Conservation (phyloP, 2,329 filamentous ascomycete genomes). For the Lasiodiplodia theobromae region DNA sequence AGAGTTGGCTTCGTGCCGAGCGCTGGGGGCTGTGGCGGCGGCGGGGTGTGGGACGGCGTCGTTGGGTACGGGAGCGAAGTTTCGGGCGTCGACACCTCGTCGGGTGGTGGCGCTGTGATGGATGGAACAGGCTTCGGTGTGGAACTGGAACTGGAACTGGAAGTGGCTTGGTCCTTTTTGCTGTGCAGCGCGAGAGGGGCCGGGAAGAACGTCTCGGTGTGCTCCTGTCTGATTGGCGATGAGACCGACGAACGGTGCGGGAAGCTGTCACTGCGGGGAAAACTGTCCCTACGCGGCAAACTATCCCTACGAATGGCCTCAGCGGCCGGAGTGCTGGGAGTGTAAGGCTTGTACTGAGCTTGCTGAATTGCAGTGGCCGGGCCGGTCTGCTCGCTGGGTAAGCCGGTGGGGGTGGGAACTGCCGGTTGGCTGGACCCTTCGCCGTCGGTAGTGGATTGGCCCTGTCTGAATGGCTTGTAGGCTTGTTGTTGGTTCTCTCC, state of each 20-base stretch:
- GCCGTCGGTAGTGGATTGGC: slow-evolving; percentile 4
- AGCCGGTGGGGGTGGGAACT: slow-evolving; percentile 46
- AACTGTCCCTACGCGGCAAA: slow-evolving; percentile 28
- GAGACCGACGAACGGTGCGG: slow-evolving; percentile 38
- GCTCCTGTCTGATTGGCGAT: slow-evolving; percentile 33
- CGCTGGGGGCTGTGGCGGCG: neutral
- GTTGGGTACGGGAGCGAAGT: slow-evolving; percentile 32
- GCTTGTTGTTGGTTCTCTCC: neutral
- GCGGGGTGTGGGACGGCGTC: slow-evolving; percentile 38
- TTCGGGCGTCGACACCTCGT: slow-evolving; percentile 27
- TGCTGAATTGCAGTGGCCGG: slow-evolving; percentile 31
- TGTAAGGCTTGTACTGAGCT: slow-evolving; percentile 43
- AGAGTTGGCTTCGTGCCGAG: neutral
- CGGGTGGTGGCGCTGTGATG: slow-evolving; percentile 31
- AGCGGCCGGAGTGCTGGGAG: slow-evolving; percentile 35
- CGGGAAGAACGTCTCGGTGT: slow-evolving; percentile 48
- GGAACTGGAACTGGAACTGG: neutral
- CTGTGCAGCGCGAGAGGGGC: slow-evolving; percentile 31
- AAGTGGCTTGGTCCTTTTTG: neutral
- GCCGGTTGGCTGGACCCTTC: slow-evolving; percentile 38
- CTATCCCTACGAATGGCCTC: slow-evolving; percentile 1
- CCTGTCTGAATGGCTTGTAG: slow-evolving; percentile 23
- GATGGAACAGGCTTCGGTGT: slow-evolving; percentile 28
- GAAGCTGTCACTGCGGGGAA: slow-evolving; percentile 19
- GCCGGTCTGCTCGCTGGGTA: slow-evolving; percentile 39